Evolutionary conservation across 2,329 filamentous ascomycete species (phyloP), one percentile per base, ranked within the genome.

Genomic region (Hypoxylon sp.): DNA sequence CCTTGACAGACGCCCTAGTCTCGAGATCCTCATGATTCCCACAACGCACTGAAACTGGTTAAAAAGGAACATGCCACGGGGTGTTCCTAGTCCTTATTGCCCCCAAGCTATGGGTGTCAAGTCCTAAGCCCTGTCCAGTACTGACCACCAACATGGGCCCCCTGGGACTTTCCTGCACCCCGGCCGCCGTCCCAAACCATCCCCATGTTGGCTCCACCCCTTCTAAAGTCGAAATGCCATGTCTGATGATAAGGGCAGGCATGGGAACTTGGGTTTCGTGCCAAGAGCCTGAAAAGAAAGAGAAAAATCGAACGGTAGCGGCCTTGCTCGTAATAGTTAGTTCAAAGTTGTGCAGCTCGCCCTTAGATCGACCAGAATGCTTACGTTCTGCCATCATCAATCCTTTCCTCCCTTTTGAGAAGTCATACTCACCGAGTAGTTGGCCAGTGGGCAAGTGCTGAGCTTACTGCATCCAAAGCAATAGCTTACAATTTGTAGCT

Each of bases 51-150:
- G 51, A 60, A 56, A 46, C 45, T 55, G 52, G 49, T 55, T 51
- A 60, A 63, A 63, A 59, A 57, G 62, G 32, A 59, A 60, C 51
- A 59, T 51, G 49, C 36, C 41, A 60, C 54, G 58, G 60, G 55
- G 46, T 60, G 51, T 57, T 47, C 53, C 50, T 51, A 57, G 55
- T 45, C 20, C 46, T 54, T 62, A 49, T 41, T 57, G 44, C 62
- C 47, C 53, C 56, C 56, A 49, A 63, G 41, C 45, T 63, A 63
- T 56, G 57, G 57, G 51, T 59, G 59, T 61, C 59, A 65, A 66
- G 51, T 53, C 61, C 58, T 63, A 65, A 66, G 64, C 66, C 66
- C 64, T 69, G 66, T 59, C 62, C 63, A 60, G 64, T 61, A 62
- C 60, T 41, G 49, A 55, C 62, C 54, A 55, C 54, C 55, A 59